Percentiles rank a stretch among this genome's conserved stretches.
Conservation (phyloP, 441 rosid genomes). For the Pelargonium myrrhifolium region DNA sequence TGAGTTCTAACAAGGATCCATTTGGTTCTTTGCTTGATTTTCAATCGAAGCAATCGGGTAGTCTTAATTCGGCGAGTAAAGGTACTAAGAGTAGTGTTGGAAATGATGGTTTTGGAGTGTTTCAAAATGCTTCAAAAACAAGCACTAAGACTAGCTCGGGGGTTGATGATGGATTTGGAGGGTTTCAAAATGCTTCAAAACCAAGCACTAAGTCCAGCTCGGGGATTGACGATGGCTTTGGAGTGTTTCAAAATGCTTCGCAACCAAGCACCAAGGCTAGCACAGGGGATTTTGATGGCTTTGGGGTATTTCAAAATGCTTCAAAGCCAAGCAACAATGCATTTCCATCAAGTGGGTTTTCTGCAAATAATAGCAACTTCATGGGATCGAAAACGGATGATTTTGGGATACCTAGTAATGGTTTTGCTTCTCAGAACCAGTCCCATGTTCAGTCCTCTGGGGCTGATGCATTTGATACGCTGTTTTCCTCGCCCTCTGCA, state of each 20-base stretch:
- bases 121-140: conserved; percentile 24
- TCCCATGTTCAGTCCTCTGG: conserved; percentile 30
- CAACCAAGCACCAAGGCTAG: conserved; percentile 13
- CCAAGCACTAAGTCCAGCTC: background rate
- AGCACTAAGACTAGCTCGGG: background rate
- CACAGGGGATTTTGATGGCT: background rate
- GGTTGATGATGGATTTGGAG: background rate
- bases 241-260: conserved; percentile 35
- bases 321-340: conserved; percentile 32
- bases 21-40: conserved; percentile 73
- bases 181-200: conserved; percentile 40
- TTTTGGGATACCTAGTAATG: conserved; percentile 47
- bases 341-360: conserved; percentile 39
- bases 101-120: conserved; percentile 47
- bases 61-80: conserved; percentile 45
- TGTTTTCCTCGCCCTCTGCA: conserved; percentile 39
- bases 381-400: conserved; percentile 39
- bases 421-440: conserved; percentile 34
- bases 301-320: conserved; percentile 32
- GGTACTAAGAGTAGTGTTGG: conserved; percentile 28
- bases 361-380: conserved; percentile 27
- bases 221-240: background rate
- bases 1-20: conserved; percentile 52
- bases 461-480: conserved; percentile 53
- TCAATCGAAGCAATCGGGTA: conserved; percentile 44